Base-by-base conservation (phyloP, 768 basidiomycete species). In the Neoboletus subvelutipes region DNA sequence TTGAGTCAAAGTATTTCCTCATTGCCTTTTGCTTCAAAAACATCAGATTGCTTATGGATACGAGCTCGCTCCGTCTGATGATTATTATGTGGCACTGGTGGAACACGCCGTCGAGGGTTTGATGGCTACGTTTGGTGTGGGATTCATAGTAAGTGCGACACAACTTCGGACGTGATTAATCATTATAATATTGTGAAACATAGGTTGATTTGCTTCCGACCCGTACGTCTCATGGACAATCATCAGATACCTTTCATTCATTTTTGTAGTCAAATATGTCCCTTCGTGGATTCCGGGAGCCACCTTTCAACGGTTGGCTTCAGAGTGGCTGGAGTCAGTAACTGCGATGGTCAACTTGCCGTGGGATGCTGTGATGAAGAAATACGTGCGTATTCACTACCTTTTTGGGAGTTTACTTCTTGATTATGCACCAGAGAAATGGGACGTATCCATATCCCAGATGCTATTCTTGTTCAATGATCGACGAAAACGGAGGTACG, bases 401-500 rank as follows among this genome's bases (percentile, higher is more conserved):
- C 29, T 41, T 22, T 26, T 12, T 7, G 3, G 7, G 36, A n/a
- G 39, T 29, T 17, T 12, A 31, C 31, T 11, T 10, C n/a, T 31
- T 41, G 12, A 51, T 22, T 17, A 15, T 17, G 15, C 17, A 31
- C n/a, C 9, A 55, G 54, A 49, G 31, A 49, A 42, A 50, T 20
- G 54, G 40, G 18, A 22, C n/a, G n/a, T n/a, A n/a, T n/a, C n/a
- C 5, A 26, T 12, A 36, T 18, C 31, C 31, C 11, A 3, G 2
- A 42, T 55, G 54, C 12, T 55, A 55, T 42, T 55, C 54, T 42
- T 50, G 47, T 42, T 34, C 33, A n/a, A 55, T 55, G 54, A 26
- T 55, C 18, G 39, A 50, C 18, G 54, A 55, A 22, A 55, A 55
- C 13, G 54, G 54, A 20, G 54, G 47, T 11, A n/a, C 40, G 7